Conservation (phyloP, 495 filamentous ascomycete genomes). For the Aspergillus diversus region DNA sequence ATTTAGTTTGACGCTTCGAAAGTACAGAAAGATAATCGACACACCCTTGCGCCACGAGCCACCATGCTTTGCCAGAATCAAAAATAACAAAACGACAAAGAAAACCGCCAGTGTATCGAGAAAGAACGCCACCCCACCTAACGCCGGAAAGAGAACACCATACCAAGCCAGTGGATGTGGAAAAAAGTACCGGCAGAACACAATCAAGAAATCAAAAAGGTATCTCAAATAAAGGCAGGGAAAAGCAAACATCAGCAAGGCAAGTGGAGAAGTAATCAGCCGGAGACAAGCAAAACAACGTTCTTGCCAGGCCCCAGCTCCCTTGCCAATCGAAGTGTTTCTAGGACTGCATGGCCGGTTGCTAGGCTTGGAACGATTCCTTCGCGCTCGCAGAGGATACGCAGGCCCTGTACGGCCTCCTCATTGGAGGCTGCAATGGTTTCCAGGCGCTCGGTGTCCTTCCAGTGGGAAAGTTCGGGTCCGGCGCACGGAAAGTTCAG, state of each 20-base stretch:
- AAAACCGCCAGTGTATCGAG: background rate
- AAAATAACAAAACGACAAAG: background rate
- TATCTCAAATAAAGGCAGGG: background rate
- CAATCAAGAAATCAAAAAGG: background rate
- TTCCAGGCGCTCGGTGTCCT: conserved; percentile 34
- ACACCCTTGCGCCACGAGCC: background rate
- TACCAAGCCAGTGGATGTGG: background rate
- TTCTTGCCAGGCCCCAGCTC: conserved; percentile 38
- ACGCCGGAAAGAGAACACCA: background rate
- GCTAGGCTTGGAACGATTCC: conserved; percentile 35
- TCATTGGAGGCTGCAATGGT: conserved; percentile 34
- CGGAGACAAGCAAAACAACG: conserved; percentile 40
- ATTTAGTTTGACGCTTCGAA: too few relatives aligned
- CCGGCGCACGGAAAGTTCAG: conserved; percentile 39
- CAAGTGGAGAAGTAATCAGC: conserved; percentile 13
- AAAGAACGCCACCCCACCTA: too few relatives aligned
- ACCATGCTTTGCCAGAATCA: background rate
- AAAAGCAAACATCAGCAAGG: background rate
- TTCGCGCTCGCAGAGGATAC: conserved; percentile 35
- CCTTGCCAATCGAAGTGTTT: conserved; percentile 30
- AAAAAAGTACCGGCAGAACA: background rate
- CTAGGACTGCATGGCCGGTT: conserved; percentile 38
- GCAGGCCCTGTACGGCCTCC: conserved; percentile 40
- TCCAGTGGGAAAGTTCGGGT: conserved; percentile 41
- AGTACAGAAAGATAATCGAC: background rate